A percentile compares a stretch with the other conserved stretches of the same genome.
Conservation (phyloP, 129 eudicot genomes). For the Apium graveolens region DNA sequence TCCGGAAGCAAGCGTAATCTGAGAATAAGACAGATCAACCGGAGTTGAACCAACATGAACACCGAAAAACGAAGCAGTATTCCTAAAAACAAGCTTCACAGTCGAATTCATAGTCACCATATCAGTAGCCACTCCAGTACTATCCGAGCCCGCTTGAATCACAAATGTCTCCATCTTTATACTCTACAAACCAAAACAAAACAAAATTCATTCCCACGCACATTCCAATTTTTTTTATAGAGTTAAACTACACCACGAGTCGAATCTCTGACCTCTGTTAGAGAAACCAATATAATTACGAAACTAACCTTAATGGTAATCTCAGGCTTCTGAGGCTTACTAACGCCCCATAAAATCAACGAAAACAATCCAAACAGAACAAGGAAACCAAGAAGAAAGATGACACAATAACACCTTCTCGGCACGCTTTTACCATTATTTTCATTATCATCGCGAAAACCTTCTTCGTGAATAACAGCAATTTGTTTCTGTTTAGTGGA, state of each 20-base stretch:
- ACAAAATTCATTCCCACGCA: not conserved
- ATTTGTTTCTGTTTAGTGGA: constrained; percentile 22
- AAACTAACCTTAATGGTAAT: constrained; percentile 61
- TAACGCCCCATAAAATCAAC: constrained; percentile 62
- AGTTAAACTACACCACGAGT: too few relatives aligned
- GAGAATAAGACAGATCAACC: constrained; percentile 52
- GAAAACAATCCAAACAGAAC: constrained; percentile 61
- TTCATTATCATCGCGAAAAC: constrained; percentile 47
- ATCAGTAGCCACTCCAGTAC: constrained; percentile 87
- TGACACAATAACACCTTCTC: constrained; percentile 51
- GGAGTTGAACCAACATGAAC: constrained; percentile 78
- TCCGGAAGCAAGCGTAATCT: constrained; percentile 66
- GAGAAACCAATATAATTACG: too few relatives aligned
- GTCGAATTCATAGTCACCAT: constrained; percentile 78
- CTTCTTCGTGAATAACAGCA: constrained; percentile 70
- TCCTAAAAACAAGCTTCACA: constrained; percentile 52
- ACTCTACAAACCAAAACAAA: constrained; percentile 40
- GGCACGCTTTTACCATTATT: constrained; percentile 31
- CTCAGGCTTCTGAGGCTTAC: constrained; percentile 68
- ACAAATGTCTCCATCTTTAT: constrained; percentile 59
- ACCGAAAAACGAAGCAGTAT: constrained; percentile 82
- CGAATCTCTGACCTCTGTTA: too few relatives aligned
- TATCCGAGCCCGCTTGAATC: constrained; percentile 82
- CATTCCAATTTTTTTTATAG: too few relatives aligned
- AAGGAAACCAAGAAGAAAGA: constrained; percentile 45